Evolutionary conservation across 495 filamentous ascomycete species (phyloP).

Genomic region (Collariella sp.): DNA sequence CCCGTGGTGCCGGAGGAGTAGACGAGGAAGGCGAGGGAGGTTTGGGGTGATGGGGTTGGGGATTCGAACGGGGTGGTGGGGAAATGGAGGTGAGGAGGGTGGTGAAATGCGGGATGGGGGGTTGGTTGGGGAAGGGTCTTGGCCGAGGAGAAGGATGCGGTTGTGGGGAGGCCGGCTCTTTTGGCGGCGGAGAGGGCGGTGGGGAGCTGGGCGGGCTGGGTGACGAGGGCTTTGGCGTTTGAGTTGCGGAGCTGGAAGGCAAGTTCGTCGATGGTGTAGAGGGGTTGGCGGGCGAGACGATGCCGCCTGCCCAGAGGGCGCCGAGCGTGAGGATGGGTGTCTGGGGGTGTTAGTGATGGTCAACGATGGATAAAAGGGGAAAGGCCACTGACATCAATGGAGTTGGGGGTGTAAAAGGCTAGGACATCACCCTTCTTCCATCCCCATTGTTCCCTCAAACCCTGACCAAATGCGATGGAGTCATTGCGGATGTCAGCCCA

Average conservation of each 20-base stretch:
- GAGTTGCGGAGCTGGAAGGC: conserved; percentile 81
- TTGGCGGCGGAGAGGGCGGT: conserved; percentile 58
- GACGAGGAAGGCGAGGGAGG: conserved; percentile 59
- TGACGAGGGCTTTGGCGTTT: conserved; percentile 66
- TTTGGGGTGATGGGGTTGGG: conserved; percentile 41
- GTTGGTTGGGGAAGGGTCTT: conserved; percentile 51
- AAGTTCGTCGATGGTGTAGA: conserved; percentile 78
- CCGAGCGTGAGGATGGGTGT: conserved; percentile 70
- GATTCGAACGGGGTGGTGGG: conserved; percentile 23
- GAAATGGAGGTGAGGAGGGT: conserved; percentile 52
- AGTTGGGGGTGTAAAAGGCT: conserved; percentile 62
- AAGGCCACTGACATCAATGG: conserved; percentile 35
- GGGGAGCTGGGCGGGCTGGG: conserved; percentile 52
- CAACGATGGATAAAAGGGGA: neutral
- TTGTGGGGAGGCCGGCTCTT: conserved; percentile 56
- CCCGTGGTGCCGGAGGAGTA: conserved; percentile 92
- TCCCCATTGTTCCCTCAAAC: conserved; percentile 58
- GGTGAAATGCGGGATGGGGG: conserved; percentile 65
- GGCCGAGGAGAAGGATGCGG: conserved; percentile 71
- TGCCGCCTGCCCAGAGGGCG: conserved; percentile 73
- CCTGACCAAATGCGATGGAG: conserved; percentile 69
- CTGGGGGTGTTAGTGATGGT: conserved; percentile 19
- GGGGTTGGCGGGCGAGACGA: conserved; percentile 75
- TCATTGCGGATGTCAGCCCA: conserved; percentile 56
- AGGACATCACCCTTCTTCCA: conserved; percentile 80